Evolutionary conservation across 805 yeast genomes (phyloP).

Genomic region (Nakazawaea populi): DNA sequence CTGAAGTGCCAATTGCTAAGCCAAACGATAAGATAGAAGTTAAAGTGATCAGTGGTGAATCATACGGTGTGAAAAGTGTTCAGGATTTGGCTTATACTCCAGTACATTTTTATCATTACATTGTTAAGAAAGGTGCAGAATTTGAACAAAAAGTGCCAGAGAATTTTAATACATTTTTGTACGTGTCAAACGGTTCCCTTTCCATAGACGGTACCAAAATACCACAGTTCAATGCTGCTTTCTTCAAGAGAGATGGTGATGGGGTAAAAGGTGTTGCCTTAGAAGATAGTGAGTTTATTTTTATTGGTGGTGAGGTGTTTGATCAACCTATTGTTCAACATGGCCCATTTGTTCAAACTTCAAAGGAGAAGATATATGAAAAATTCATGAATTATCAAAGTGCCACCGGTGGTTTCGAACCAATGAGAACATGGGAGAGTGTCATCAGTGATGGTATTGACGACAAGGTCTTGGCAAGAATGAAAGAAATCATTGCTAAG

Average conservation of each 20-base stretch:
- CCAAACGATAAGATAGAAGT: slow-evolving; percentile 61
- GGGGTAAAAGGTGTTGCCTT: slow-evolving; percentile 47
- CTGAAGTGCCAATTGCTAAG: slow-evolving; percentile 65
- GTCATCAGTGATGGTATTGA: slow-evolving; percentile 28
- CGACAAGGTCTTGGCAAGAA: slow-evolving; percentile 1
- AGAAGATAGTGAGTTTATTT: slow-evolving; percentile 53
- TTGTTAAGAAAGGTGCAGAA: slow-evolving; percentile 57
- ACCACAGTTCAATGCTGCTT: slow-evolving; percentile 44
- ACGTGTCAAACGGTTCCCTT: slow-evolving; percentile 58
- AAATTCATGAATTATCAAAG: slow-evolving; percentile 71
- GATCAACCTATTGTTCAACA: slow-evolving; percentile 78
- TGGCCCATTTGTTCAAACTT: slow-evolving; percentile 86
- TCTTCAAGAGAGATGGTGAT: slow-evolving; percentile 69
- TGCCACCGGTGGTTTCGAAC: slow-evolving; percentile 65
- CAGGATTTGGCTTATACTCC: slow-evolving; percentile 81
- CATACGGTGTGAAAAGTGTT: slow-evolving; percentile 70
- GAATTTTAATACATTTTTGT: slow-evolving; percentile 64
- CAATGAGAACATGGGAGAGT: slow-evolving; percentile 54
- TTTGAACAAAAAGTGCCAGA: slow-evolving; percentile 55
- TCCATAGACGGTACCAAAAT: slow-evolving; percentile 32
- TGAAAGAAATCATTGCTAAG: slow-evolving; percentile 3
- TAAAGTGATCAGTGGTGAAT: slow-evolving; percentile 70
- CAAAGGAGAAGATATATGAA: slow-evolving; percentile 56
- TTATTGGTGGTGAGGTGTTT: slow-evolving; percentile 72
- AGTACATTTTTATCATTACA: slow-evolving; percentile 63